Evolutionary conservation across 805 yeast species (phyloP).

Genomic region (Blastobotrys americana): DNA sequence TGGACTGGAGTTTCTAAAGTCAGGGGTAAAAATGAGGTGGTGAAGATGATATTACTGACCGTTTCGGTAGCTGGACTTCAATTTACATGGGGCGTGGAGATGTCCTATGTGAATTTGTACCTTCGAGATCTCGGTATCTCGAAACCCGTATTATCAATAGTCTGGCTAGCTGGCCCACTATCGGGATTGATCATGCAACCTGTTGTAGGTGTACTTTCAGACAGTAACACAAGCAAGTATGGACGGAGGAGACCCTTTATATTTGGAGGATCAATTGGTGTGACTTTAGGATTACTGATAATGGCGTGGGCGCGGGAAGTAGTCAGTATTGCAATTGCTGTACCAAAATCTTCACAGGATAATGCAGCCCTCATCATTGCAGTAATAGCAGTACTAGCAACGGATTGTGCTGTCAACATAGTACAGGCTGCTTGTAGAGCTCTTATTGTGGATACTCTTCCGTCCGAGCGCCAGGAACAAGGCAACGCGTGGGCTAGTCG

Average conservation of each 20-base stretch:
- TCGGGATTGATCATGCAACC: slow-evolving; percentile 63
- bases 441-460: slow-evolving; percentile 53
- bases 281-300: slow-evolving; percentile 39
- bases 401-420: slow-evolving; percentile 53
- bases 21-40: slow-evolving; percentile 6
- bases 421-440: slow-evolving; percentile 64
- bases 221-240: slow-evolving; percentile 28
- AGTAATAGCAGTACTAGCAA: slow-evolving; percentile 42
- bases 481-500: slow-evolving; percentile 68
- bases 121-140: slow-evolving; percentile 52
- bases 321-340: slow-evolving; percentile 25
- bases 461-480: slow-evolving; percentile 46
- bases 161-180: slow-evolving; percentile 67
- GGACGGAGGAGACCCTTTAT: slow-evolving; percentile 57
- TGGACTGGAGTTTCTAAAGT: slow-evolving; percentile 2
- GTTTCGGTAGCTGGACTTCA: slow-evolving; percentile 51
- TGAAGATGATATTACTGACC: slow-evolving; percentile 22
- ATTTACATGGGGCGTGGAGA: slow-evolving; percentile 62
- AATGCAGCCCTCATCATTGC: slow-evolving; percentile 36
- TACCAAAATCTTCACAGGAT: slow-evolving; percentile 13
- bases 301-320: slow-evolving; percentile 42
- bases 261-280: slow-evolving; percentile 45
- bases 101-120: slow-evolving; percentile 56
- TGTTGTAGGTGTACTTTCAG: slow-evolving; percentile 51
- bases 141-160: slow-evolving; percentile 46